Evolutionary conservation across 2,329 filamentous ascomycete genomes (phyloP), one percentile per base, ranked within the genome.

Genomic region (Xylaria sp.): DNA sequence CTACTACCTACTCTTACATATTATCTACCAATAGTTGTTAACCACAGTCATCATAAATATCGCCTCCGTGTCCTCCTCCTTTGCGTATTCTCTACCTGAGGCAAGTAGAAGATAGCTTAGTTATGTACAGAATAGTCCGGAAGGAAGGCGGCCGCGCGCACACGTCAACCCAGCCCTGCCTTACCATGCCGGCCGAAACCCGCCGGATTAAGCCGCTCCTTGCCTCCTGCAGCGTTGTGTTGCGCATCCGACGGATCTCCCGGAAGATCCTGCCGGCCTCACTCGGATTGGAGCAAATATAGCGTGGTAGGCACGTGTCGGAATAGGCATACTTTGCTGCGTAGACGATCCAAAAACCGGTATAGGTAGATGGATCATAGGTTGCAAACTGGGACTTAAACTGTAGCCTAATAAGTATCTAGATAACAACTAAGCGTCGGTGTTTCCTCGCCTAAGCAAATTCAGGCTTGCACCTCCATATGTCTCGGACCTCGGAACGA

Each of bases 201-300:
- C 57, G 56, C 53, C 56, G 53, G 61, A 61, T 65, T n/a, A 61
- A 64, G 57, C 51, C 61, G 66, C 53, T 42, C 51, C 51, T 50
- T 50, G 32, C 58, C 51, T 55, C 48, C 61, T 36, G 48, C 61
- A 39, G 61, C 56, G 56, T 48, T 45, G 53, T 50, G 19, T 34
- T 54, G 34, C 36, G 58, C 50, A 59, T 27, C 59, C 54, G 58
- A 61, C 59, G 65, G 61, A 47, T 48, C 58, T 55, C 27, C 54
- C 68, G 61, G 65, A 56, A 65, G 32, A 55, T 19, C 27, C 24
- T 56, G 36, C 68, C 68, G 61, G 39, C 39, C 12, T 67, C 57
- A 9, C 14, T 64, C 34, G 45, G 51, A 48, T 64, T 54, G 21
- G 61, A 9, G 27, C 59, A 14, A 53, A 58, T 19, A 57, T 11